These are phyloP conservation scores for Auricularia heimuer DNA, from an alignment of 768 basidiomycete species.

Conservation along the genomic window DNA sequence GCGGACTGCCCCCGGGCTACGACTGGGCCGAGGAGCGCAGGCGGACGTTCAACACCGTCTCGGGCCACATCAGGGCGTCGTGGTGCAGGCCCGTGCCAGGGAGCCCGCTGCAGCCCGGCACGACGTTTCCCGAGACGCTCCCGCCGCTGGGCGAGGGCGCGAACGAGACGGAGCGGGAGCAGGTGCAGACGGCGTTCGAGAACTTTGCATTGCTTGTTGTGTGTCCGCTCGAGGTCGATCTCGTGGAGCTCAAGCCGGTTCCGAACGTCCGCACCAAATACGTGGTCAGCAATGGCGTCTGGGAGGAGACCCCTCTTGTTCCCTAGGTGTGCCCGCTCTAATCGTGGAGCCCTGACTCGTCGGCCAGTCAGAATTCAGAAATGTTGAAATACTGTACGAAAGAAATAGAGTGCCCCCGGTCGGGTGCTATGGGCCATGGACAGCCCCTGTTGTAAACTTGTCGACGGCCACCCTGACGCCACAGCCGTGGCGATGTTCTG, in stretches of 20 bases:
- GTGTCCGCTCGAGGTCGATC: slow-evolving; percentile 63
- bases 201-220: slow-evolving; percentile 68
- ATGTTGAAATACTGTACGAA: no score
- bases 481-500: no score
- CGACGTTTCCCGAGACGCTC: slow-evolving; percentile 50
- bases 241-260: slow-evolving; percentile 44
- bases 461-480: no score
- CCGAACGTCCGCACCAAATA: slow-evolving; percentile 55
- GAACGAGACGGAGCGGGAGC: slow-evolving; percentile 33
- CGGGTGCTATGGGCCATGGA: no score
- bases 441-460: no score
- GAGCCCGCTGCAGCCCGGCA: slow-evolving; percentile 38
- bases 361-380: no score
- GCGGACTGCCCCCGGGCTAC: slow-evolving; percentile 27
- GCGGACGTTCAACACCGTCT: slow-evolving; percentile 51
- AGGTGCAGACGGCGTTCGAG: slow-evolving; percentile 42
- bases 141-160: slow-evolving; percentile 36
- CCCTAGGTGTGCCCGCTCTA: slow-evolving; percentile 29
- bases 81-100: slow-evolving; percentile 69
- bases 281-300: slow-evolving; percentile 30
- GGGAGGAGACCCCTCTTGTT: slow-evolving; percentile 54
- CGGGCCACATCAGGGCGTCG: slow-evolving; percentile 52
- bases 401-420: no score
- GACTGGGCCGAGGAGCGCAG: slow-evolving; percentile 61
- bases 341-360: no score